Evolutionary conservation across 2,329 filamentous ascomycete genomes (phyloP), one percentile per base, ranked within the genome.

Genomic region (Beauveria medogensis): DNA sequence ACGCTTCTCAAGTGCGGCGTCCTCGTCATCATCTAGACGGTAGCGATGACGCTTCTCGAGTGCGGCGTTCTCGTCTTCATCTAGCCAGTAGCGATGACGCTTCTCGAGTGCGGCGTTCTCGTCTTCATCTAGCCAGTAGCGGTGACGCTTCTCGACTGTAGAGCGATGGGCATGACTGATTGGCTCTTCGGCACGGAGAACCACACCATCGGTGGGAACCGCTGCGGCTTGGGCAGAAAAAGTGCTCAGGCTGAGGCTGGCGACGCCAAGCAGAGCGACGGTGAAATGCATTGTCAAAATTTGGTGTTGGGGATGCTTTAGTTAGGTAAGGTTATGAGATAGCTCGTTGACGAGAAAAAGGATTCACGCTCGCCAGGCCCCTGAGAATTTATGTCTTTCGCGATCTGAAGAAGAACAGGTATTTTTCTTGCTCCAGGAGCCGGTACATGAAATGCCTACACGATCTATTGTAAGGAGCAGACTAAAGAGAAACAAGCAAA

Each of bases 221-320:
- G 40, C 47, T 12, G 47, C 58, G 20, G 58, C 37, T 14, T 60
- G 50, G 24, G 26, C 58, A 30, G 58, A 22, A 10, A 34, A n/a
- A 20, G 28, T 26, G 37, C 10, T 28, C 14, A 54, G 20, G 37
- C 52, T 51, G 24, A 60, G 41, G 28, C 58, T 60, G 22, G 24
- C 24, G 24, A 24, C 24, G 24, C 24, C 1, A 5, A 60, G 50
- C 24, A 60, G 26, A n/a, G 37, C 22, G 34, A 28, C 55, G 22
- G 37, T 52, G 53, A 61, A 47, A 30, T n/a, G 46, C 59, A 61
- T 57, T 55, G 20, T 55, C 20, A 14, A 16, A 14, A 48, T 48
- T 48, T 48, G 22, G 24, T 28, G 46, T 5, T 47, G 22, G 10
- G 10, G 1, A 34, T 34, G 9, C 30, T 34, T 10, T 34, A 34